Percentiles rank a stretch among this genome's conserved stretches.
Conservation (phyloP, 495 filamentous ascomycete species). For the Hypoxylon fuscum region DNA sequence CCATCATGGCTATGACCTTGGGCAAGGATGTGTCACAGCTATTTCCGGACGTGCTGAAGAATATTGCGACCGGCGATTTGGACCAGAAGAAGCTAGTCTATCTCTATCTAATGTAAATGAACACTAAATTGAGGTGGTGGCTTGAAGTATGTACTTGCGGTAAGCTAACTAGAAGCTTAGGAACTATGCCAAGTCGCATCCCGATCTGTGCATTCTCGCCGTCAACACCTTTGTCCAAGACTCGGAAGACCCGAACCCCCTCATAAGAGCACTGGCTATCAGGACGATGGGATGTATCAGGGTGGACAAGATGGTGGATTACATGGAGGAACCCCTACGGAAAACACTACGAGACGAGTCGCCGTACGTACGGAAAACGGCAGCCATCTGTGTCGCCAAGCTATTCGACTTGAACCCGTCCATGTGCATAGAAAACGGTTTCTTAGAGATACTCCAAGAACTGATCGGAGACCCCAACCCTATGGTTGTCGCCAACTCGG, state of each 20-base stretch:
- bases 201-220: slow-evolving; percentile 97
- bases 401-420: slow-evolving; percentile 92
- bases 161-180: slow-evolving; percentile 55
- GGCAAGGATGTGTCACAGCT: slow-evolving; percentile 98
- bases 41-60: slow-evolving; percentile 98
- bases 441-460: slow-evolving; percentile 94
- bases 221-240: slow-evolving; percentile 99
- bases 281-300: slow-evolving; percentile 99
- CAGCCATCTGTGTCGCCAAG: slow-evolving; percentile 97
- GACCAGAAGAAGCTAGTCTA: slow-evolving; percentile 99
- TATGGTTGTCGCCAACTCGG: slow-evolving; percentile 98
- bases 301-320: slow-evolving; percentile 99
- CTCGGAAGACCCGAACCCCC: slow-evolving; percentile 96
- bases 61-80: slow-evolving; percentile 92
- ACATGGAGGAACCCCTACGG: slow-evolving; percentile 97
- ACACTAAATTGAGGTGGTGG: not conserved
- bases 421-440: slow-evolving; percentile 96
- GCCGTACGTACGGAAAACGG: slow-evolving; percentile 97
- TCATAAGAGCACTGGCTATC: slow-evolving; percentile 93
- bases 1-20: slow-evolving; percentile 99
- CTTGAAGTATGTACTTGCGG: not conserved
- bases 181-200: slow-evolving; percentile 99
- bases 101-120: slow-evolving; percentile 90
- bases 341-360: slow-evolving; percentile 98
- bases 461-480: slow-evolving; percentile 97